These are phyloP conservation scores for Solanum raphanifolium DNA, from an alignment of 257 asterid genomes.

Conservation along the genomic window DNA sequence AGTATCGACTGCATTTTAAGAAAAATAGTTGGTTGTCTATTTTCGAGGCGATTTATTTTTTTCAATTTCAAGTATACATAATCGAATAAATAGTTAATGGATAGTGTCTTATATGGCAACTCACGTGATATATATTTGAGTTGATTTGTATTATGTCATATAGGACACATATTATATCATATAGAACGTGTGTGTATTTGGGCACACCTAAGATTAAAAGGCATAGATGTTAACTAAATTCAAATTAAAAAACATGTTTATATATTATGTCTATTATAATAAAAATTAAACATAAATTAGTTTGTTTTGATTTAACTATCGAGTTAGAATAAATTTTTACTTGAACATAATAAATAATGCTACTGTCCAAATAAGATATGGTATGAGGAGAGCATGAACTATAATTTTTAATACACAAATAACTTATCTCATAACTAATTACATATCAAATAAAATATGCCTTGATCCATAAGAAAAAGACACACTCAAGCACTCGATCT, in stretches of 20 bases:
- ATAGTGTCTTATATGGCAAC: background rate
- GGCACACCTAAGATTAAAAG: rapidly evolving
- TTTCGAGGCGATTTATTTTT: rapidly evolving
- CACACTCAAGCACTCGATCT: background rate
- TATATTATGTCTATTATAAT: too few relatives aligned
- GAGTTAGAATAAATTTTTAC: background rate
- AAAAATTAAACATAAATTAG: too few relatives aligned
- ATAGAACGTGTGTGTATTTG: background rate
- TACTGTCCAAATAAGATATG: too few relatives aligned
- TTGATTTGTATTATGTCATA: background rate
- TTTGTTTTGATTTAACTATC: too few relatives aligned
- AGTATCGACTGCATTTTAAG: background rate
- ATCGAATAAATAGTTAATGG: too few relatives aligned
- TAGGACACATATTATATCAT: too few relatives aligned
- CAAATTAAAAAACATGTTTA: background rate
- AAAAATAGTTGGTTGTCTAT: background rate
- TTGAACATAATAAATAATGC: too few relatives aligned
- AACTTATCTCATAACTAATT: too few relatives aligned
- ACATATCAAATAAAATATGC: too few relatives aligned
- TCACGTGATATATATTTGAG: background rate
- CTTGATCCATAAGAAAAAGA: background rate
- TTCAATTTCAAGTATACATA: background rate
- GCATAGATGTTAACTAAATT: rapidly evolving
- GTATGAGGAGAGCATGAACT: background rate
- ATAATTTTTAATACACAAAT: background rate